phyloP scores from a whole-genome alignment of 2,329 filamentous ascomycete genomes.

The Diaporthe citrichinensis region DNA sequence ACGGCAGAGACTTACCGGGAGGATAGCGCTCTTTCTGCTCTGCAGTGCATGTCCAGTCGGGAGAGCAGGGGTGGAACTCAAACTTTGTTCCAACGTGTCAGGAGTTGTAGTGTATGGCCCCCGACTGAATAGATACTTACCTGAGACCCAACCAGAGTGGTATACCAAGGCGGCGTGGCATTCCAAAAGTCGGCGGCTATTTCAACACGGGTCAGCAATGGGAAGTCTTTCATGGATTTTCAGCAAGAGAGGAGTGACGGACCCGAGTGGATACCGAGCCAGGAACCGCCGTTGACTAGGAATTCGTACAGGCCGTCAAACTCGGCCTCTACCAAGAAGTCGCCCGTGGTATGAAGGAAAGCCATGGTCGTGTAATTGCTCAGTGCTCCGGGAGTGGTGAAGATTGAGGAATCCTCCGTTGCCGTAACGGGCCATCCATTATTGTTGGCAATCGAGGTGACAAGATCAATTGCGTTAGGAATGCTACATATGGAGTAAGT shows the following conservation, averaged over 20 bases:
- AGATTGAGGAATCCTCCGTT: slow-evolving; percentile 5
- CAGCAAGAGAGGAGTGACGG: not conserved
- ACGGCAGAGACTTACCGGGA: not conserved
- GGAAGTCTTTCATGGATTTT: not conserved
- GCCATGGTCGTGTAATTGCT: slow-evolving; percentile 9
- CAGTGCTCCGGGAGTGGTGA: not conserved
- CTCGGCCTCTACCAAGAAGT: slow-evolving; percentile 3
- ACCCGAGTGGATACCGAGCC: slow-evolving; percentile 11
- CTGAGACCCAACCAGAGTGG: slow-evolving; percentile 1
- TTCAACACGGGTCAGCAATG: not conserved
- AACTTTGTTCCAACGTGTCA: not conserved
- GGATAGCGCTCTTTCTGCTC: slow-evolving; percentile 16
- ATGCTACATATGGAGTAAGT: not conserved
- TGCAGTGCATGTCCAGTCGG: slow-evolving; percentile 6
- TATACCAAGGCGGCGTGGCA: slow-evolving; percentile 13
- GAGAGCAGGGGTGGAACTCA: slow-evolving; percentile 12
- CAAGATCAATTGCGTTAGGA: not conserved
- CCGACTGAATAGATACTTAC: not conserved
- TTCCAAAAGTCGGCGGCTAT: slow-evolving; percentile 17
- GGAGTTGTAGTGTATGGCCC: not conserved
- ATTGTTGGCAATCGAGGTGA: slow-evolving; percentile 12
- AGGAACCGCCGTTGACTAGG: slow-evolving; percentile 1
- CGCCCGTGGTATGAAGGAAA: not conserved
- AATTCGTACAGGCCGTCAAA: slow-evolving; percentile 1
- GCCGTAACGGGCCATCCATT: slow-evolving; percentile 8